Percentiles rank a stretch among this genome's conserved stretches.
phyloP scores from a whole-genome alignment of 345 rosid species.

The Chamaenerion angustifolium region DNA sequence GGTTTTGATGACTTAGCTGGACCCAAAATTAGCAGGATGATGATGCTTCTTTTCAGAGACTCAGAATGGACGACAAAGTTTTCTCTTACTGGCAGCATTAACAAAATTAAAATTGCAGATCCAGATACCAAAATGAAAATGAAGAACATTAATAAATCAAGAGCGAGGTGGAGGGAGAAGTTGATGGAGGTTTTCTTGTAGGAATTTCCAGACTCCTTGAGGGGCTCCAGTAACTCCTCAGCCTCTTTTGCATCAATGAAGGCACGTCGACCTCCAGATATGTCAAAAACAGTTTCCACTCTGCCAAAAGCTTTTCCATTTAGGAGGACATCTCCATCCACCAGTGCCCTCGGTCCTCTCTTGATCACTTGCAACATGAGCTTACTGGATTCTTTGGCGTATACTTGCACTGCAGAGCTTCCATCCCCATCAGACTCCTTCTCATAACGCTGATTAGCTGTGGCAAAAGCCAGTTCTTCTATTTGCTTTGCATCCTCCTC shows the following conservation, averaged over 20 bases:
- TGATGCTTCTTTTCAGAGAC: too few relatives aligned
- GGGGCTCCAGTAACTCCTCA: not conserved
- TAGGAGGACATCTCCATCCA: not conserved
- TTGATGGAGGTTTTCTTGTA: not conserved
- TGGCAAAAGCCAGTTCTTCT: slow-evolving; percentile 1
- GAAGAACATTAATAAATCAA: too few relatives aligned
- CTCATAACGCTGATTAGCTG: not conserved
- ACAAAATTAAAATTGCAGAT: too few relatives aligned
- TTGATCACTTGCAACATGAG: slow-evolving; percentile 2
- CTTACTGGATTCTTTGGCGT: slow-evolving; percentile 4
- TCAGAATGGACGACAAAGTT: too few relatives aligned
- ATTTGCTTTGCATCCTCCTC: slow-evolving; percentile 1
- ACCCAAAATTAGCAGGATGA: too few relatives aligned
- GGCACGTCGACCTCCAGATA: slow-evolving; percentile 1
- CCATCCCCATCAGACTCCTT: slow-evolving; percentile 2
- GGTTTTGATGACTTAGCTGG: too few relatives aligned
- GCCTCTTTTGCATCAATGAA: slow-evolving; percentile 2
- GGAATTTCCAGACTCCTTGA: not conserved
- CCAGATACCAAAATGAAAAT: too few relatives aligned
- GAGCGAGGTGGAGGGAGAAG: too few relatives aligned
- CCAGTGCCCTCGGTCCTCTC: not conserved
- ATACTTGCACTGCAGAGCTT: slow-evolving; percentile 1
- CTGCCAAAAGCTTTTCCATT: too few relatives aligned
- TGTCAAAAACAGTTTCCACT: not conserved
- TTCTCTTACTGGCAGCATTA: too few relatives aligned